A percentile compares a stretch with the other conserved stretches of the same genome.
phyloP scores from a whole-genome alignment of 1,139 yeast genomes.

The Magnusiomyces starmeri region DNA sequence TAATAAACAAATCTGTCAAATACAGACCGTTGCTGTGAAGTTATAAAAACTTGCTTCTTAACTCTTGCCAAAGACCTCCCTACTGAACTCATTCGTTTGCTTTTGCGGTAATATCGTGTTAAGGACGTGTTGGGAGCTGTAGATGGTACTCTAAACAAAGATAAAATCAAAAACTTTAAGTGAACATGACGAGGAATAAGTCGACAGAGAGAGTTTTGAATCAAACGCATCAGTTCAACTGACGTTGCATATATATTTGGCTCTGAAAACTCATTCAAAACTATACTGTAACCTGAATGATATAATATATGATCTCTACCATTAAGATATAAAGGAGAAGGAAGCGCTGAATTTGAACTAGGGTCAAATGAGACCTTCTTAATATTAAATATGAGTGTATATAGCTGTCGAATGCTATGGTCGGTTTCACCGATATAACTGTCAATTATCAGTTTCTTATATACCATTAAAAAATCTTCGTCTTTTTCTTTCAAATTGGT shows the following conservation, averaged over 20 bases:
- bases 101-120: not conserved
- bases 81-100: not conserved
- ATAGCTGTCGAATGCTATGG: slow-evolving; percentile 6
- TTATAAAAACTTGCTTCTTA: not conserved
- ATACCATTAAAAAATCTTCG: slow-evolving; percentile 6
- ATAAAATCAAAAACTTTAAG: slow-evolving; percentile 8
- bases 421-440: slow-evolving; percentile 6
- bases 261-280: slow-evolving; percentile 1
- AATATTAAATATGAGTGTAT: slow-evolving; percentile 5
- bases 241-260: slow-evolving; percentile 3
- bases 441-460: slow-evolving; percentile 7
- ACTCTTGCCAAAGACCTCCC: slow-evolving; percentile 1
- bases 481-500: not conserved
- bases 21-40: not conserved
- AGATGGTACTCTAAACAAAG: slow-evolving; percentile 10
- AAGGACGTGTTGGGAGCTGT: slow-evolving; percentile 5
- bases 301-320: not conserved
- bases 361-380: not conserved
- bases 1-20: slow-evolving; percentile 5
- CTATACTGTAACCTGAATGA: not conserved
- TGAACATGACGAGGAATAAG: slow-evolving; percentile 10
- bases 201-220: slow-evolving; percentile 12
- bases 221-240: slow-evolving; percentile 7
- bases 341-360: not conserved
- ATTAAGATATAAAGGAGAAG: not conserved